Evolutionary conservation across 2,329 filamentous ascomycete species (phyloP), one percentile per base, ranked within the genome.

Genomic region (Ustulina deusta): DNA sequence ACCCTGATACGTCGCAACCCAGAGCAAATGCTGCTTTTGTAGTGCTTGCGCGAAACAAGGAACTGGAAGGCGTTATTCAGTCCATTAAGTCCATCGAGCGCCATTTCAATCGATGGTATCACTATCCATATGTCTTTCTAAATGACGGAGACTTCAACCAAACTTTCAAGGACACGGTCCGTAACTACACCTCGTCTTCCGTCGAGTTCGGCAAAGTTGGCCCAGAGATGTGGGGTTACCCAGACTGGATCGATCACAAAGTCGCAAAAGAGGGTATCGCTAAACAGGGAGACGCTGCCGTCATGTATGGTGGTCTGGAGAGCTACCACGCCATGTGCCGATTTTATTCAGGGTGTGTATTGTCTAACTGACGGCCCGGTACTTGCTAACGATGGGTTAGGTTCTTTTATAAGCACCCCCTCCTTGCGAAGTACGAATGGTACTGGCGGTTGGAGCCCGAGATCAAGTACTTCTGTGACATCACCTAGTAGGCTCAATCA

Each of bases 381-480:
- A 2, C n/a, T 27, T 44, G 42, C 64, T 69, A 65, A 69, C 51
- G 3, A 15, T n/a, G 17, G 7, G 9, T 5, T 70, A 88, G 93
- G 49, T 96, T 97, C 82, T 99, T 99, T 83, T 99, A 96, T 85
- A 97, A 97, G 80, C 96, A 99, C 79, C 92, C 94, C 71, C 88
- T 98, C 38, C 87, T 99, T 52, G 88, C 92, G 78, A 98, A 98
- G 81, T 99, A 98, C 82, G 94, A 98, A 78, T 99, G 96, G 96
- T 99, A 99, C 85, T 99, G 96, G 96, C 93, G 96, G 71, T 85
- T 99, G 75, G 96, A 99, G 86, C 96, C 96, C 72, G 96, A 99
- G 82, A 98, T 99, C 88, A 97, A 95, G 83, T 99, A 98, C 84
- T 99, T 99, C 84, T 99, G 96, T 81, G 96, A 99, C 79, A 98